Percentiles rank a stretch among this genome's conserved stretches.
Evolutionary conservation across 306 rosid genomes (phyloP).

Genomic region (Castanea sativa): DNA sequence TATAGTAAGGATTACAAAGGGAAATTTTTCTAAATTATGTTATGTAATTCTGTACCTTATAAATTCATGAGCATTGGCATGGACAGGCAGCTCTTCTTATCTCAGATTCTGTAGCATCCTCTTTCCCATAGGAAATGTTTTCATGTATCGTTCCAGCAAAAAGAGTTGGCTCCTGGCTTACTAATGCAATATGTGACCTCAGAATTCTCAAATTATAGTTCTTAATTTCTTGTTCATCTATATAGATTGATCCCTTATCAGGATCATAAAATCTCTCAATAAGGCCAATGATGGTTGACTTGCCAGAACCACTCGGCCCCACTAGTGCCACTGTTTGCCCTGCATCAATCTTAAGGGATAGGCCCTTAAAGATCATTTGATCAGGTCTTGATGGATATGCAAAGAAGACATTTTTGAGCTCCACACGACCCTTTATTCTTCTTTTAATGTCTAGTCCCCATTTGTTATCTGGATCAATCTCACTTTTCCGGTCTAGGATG

Average conservation of each 20-base stretch:
- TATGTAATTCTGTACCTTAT: constrained; percentile 50
- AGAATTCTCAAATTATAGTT: constrained; percentile 58
- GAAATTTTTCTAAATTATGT: not conserved
- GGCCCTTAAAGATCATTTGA: constrained; percentile 70
- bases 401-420: constrained; percentile 67
- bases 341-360: constrained; percentile 65
- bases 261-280: constrained; percentile 93
- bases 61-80: constrained; percentile 94
- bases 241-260: constrained; percentile 51
- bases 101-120: constrained; percentile 67
- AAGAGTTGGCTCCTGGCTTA: constrained; percentile 80
- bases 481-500: constrained; percentile 67
- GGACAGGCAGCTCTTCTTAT: constrained; percentile 75
- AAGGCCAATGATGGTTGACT: constrained; percentile 78
- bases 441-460: constrained; percentile 49
- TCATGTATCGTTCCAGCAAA: constrained; percentile 73
- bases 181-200: constrained; percentile 82
- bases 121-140: constrained; percentile 77
- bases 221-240: constrained; percentile 81
- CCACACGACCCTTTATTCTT: constrained; percentile 55
- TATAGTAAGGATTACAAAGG: not conserved
- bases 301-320: constrained; percentile 87
- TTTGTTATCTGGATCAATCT: constrained; percentile 63
- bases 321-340: constrained; percentile 74
- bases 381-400: constrained; percentile 85